phyloP scores from a whole-genome alignment of 495 filamentous ascomycete genomes.

The Polyplosphaeria fusca region DNA sequence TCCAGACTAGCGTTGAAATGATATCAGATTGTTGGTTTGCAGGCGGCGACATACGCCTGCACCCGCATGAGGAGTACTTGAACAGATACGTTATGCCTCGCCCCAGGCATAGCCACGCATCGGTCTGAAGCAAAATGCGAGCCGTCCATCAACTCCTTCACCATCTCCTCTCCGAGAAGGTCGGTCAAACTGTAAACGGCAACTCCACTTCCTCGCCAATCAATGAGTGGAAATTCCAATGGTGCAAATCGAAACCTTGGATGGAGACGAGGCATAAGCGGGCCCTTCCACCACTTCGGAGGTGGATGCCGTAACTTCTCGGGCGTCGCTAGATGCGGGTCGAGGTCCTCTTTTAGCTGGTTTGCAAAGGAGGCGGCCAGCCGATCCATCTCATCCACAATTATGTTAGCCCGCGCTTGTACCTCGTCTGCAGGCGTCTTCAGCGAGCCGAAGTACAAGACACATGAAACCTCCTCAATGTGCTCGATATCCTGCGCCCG shows the following conservation, averaged over 20 bases:
- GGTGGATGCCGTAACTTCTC: not conserved
- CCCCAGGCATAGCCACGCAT: conserved; percentile 43
- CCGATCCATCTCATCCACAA: conserved; percentile 1
- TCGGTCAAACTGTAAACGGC: conserved; percentile 30
- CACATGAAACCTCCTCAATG: conserved; percentile 38
- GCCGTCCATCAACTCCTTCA: conserved; percentile 34
- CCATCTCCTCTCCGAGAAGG: conserved; percentile 39
- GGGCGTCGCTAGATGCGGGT: conserved; percentile 6
- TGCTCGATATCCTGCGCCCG: conserved; percentile 35
- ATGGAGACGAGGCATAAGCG: conserved; percentile 16
- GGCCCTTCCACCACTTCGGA: conserved; percentile 13
- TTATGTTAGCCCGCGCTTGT: conserved; percentile 1
- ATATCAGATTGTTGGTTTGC: not conserved
- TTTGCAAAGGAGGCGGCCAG: not conserved
- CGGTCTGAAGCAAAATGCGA: conserved; percentile 38
- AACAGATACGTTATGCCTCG: conserved; percentile 45
- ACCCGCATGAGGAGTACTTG: conserved; percentile 66
- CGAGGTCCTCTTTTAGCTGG: not conserved
- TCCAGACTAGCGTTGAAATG: not conserved
- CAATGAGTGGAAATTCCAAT: conserved; percentile 21
- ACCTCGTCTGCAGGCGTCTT: conserved; percentile 21
- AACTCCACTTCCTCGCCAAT: conserved; percentile 20
- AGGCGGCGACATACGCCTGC: conserved; percentile 52
- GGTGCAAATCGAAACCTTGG: conserved; percentile 23
- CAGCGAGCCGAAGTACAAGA: conserved; percentile 21